Evolutionary conservation across 805 yeast species (phyloP).

Genomic region (Candida suzukii): DNA sequence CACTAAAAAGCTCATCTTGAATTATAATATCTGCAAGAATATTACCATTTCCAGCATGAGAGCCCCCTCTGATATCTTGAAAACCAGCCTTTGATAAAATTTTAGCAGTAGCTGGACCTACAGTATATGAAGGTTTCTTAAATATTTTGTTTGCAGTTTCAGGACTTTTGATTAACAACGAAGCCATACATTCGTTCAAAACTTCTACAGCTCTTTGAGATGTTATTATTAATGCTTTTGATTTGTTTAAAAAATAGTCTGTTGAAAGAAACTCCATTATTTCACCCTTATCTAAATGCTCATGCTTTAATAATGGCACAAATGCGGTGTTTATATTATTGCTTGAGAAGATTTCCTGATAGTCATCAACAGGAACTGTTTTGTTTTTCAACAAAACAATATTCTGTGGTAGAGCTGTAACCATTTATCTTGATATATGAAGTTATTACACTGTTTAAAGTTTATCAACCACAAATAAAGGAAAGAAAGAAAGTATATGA

Average conservation of each 20-base stretch:
- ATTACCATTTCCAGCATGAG: constrained; percentile 74
- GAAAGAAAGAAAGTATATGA: too few species aligned
- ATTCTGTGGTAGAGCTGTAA: constrained; percentile 4
- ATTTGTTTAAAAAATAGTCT: constrained; percentile 29
- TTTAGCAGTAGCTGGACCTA: constrained; percentile 81
- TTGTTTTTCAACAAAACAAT: constrained; percentile 63
- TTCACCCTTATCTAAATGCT: constrained; percentile 39
- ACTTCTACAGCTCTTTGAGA: constrained; percentile 91
- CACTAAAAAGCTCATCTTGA: constrained; percentile 19
- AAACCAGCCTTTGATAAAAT: constrained; percentile 61
- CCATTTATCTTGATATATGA: background rate
- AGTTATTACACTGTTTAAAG: background rate
- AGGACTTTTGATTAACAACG: constrained; percentile 12
- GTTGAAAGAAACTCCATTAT: constrained; percentile 40
- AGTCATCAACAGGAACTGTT: constrained; percentile 64
- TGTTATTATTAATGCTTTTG: constrained; percentile 64
- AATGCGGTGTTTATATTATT: constrained; percentile 42
- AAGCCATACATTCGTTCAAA: constrained; percentile 37
- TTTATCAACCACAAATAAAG: too few species aligned
- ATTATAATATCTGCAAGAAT: constrained; percentile 59
- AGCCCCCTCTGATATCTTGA: constrained; percentile 61
- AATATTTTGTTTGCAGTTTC: constrained; percentile 23
- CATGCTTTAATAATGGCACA: constrained; percentile 69
- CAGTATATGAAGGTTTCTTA: constrained; percentile 64
- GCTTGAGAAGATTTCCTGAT: constrained; percentile 35